Percentiles rank a stretch among this genome's conserved stretches.
Evolutionary conservation across 352 stramenopile species (phyloP).

Genomic region (Nothophytophthora sp.): DNA sequence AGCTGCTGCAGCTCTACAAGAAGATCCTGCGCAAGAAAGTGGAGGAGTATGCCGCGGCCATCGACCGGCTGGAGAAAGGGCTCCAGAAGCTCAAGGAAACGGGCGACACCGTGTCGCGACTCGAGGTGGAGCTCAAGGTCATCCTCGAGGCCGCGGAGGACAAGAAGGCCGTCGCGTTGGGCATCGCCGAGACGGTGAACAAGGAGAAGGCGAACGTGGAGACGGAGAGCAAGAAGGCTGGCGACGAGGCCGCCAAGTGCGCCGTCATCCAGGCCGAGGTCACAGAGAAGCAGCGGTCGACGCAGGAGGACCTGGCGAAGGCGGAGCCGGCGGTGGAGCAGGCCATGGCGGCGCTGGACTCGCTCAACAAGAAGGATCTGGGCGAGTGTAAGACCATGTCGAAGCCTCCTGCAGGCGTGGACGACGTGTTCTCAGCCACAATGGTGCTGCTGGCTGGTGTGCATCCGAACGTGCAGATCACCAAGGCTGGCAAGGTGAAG

Average conservation of each 20-base stretch:
- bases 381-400: conserved; percentile 97
- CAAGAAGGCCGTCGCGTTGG: conserved; percentile 94
- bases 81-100: conserved; percentile 94
- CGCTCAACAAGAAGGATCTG: conserved; percentile 96
- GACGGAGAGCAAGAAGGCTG: conserved; percentile 93
- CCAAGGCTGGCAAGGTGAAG: conserved; percentile 96
- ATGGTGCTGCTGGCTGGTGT: conserved; percentile 96
- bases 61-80: conserved; percentile 92
- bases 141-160: conserved; percentile 96
- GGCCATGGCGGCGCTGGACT: conserved; percentile 96
- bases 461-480: conserved; percentile 92
- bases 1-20: conserved; percentile 95
- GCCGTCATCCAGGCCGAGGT: conserved; percentile 95
- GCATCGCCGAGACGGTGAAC: conserved; percentile 94
- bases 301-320: conserved; percentile 91
- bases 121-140: conserved; percentile 95
- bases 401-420: conserved; percentile 93
- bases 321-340: conserved; percentile 94
- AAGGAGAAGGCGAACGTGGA: conserved; percentile 97
- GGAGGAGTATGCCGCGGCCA: conserved; percentile 86
- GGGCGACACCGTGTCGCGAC: conserved; percentile 89
- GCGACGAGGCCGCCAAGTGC: conserved; percentile 92
- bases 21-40: conserved; percentile 93
- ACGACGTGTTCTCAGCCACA: conserved; percentile 94
- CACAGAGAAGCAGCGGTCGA: conserved; percentile 91